Percentiles rank a stretch among this genome's conserved stretches.
These are phyloP conservation scores for Herpetomonas muscarum DNA, from an alignment of 208 protist genomes.

Conservation along the genomic window DNA sequence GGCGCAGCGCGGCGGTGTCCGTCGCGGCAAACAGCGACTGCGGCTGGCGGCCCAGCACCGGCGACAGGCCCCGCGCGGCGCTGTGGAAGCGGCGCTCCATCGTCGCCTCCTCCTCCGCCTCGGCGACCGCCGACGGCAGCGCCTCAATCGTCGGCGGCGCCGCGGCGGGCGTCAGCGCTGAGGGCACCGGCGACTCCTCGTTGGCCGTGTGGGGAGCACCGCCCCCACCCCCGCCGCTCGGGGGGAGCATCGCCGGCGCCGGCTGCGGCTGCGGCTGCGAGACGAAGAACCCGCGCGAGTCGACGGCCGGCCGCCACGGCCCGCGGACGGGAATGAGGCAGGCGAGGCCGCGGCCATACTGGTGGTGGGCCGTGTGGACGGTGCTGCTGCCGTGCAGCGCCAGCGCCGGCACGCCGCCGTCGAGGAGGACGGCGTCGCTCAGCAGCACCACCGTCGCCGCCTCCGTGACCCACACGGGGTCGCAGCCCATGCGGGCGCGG, in stretches of 20 bases:
- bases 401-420: slow-evolving; percentile 55
- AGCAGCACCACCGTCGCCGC: slow-evolving; percentile 39
- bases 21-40: background rate
- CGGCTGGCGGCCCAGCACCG: background rate
- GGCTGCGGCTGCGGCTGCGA: background rate
- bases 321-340: slow-evolving; percentile 33
- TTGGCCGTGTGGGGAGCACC: background rate
- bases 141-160: background rate
- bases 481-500: background rate
- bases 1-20: slow-evolving; percentile 8
- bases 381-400: slow-evolving; percentile 17
- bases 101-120: too few relatives aligned
- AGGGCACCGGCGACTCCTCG: background rate
- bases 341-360: slow-evolving; percentile 62
- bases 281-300: background rate
- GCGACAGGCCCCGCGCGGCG: background rate
- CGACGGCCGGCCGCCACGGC: background rate
- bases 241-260: background rate
- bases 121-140: background rate
- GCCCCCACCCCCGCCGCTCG: too few relatives aligned
- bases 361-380: slow-evolving; percentile 41
- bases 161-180: background rate
- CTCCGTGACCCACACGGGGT: background rate
- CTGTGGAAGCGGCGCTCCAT: too few relatives aligned
- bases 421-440: slow-evolving; percentile 53